phyloP scores from a whole-genome alignment of 176 grass and related monocot species.

The Rhynchospora breviuscula region DNA sequence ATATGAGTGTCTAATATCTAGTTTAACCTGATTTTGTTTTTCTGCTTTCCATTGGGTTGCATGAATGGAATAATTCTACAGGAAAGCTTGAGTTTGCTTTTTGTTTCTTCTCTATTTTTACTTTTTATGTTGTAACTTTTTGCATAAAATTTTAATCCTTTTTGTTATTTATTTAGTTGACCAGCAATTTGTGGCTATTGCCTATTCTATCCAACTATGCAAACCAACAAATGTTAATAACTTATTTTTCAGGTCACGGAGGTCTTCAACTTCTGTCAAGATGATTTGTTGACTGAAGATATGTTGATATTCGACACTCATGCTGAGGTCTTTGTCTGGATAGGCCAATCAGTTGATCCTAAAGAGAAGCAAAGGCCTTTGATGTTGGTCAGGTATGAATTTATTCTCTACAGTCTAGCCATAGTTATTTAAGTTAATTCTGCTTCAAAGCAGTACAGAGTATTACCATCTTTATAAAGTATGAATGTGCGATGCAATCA shows the following conservation, averaged over 20 bases:
- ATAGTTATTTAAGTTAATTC: neutral
- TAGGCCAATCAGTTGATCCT: constrained; percentile 73
- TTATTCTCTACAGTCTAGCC: neutral
- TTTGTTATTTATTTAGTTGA: neutral
- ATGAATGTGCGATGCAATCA: neutral
- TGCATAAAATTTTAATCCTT: neutral
- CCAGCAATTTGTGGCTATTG: constrained; percentile 22
- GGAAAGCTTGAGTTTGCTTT: constrained; percentile 62
- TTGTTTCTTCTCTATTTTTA: constrained; percentile 19
- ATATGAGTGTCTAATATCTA: neutral
- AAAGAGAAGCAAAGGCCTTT: constrained; percentile 88
- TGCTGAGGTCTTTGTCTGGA: constrained; percentile 85
- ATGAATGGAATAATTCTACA: constrained; percentile 35
- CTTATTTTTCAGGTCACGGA: constrained; percentile 52
- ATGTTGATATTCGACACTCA: constrained; percentile 87
- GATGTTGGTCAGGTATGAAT: constrained; percentile 68
- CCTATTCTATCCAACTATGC: neutral
- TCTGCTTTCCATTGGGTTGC: constrained; percentile 26
- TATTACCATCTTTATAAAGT: neutral
- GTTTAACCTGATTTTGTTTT: constrained; percentile 29
- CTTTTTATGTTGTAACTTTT: constrained; percentile 5
- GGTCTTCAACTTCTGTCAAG: constrained; percentile 96
- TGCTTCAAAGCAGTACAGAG: neutral
- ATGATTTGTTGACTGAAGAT: constrained; percentile 97
- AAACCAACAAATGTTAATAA: constrained; percentile 6